Conservation (phyloP, 441 rosid genomes). For the Pelargonium cotyledonis region DNA sequence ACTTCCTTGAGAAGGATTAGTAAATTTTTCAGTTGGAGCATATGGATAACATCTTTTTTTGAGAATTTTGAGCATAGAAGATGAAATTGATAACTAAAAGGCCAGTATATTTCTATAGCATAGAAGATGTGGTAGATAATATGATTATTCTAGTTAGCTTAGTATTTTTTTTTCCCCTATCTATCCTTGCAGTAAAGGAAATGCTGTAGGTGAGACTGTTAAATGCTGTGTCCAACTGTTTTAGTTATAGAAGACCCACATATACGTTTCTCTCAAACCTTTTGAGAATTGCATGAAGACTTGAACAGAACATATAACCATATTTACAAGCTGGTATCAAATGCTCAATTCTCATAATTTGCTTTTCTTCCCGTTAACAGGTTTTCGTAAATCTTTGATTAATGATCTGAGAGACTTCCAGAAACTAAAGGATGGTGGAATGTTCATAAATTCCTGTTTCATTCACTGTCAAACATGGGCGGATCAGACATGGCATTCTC, state of each 20-base stretch:
- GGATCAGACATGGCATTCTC: conserved; percentile 69
- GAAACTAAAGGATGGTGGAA: conserved; percentile 42
- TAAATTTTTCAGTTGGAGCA: background rate
- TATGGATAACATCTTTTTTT: background rate
- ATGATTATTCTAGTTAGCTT: background rate
- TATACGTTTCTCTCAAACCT: background rate
- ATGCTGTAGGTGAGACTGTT: background rate
- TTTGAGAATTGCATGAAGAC: background rate
- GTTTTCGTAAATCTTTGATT: conserved; percentile 62
- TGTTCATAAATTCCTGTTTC: conserved; percentile 83
- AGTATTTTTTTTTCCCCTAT: background rate
- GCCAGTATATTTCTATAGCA: background rate
- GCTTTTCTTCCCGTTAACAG: conserved; percentile 26
- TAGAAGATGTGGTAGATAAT: background rate
- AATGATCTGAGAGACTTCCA: conserved; percentile 43
- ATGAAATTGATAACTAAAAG: background rate
- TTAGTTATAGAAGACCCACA: background rate
- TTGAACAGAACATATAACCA: background rate
- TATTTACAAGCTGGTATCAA: background rate
- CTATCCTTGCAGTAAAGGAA: background rate
- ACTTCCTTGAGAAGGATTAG: background rate
- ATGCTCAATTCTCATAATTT: background rate
- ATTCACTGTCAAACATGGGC: conserved; percentile 65
- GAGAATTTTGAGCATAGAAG: background rate
- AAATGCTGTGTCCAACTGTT: background rate